phyloP scores from a whole-genome alignment of 2,329 filamentous ascomycete genomes.

The Nothopassalora personata region DNA sequence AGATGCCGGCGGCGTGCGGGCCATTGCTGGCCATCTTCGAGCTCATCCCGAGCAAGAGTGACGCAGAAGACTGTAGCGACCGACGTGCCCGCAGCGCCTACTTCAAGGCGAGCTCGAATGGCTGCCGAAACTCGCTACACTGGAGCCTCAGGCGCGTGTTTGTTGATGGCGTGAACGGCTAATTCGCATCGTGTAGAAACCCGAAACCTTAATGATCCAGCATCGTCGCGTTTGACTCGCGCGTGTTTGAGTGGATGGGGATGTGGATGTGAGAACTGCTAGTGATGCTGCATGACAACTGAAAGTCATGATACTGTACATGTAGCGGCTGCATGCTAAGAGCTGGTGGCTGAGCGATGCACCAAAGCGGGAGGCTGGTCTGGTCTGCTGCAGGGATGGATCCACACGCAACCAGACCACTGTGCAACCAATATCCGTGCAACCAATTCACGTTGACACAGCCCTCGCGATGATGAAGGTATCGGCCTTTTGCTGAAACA shows the following conservation, averaged over 20 bases:
- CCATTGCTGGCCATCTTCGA: conserved; percentile 39
- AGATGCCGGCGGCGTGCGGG: conserved; percentile 86
- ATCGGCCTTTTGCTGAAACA: too few species aligned
- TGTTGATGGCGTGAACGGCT: conserved; percentile 1
- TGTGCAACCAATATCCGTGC: too few species aligned
- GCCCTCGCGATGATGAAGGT: too few species aligned
- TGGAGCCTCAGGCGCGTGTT: conserved; percentile 1
- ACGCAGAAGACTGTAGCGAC: neutral
- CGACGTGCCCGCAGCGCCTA: neutral
- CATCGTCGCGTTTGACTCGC: neutral
- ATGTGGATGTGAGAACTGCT: neutral
- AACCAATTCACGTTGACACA: too few species aligned
- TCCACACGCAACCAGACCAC: too few species aligned
- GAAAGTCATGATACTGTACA: neutral
- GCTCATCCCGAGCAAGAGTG: neutral
- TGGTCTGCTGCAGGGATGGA: too few species aligned
- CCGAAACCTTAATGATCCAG: conserved; percentile 4
- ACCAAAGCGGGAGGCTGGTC: too few species aligned
- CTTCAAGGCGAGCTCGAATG: neutral
- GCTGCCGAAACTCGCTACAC: neutral
- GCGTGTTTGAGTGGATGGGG: neutral
- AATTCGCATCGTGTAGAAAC: conserved; percentile 1
- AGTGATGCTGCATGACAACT: neutral
- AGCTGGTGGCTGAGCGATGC: neutral
- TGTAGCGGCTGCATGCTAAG: neutral